Evolutionary conservation across 345 rosid genomes (phyloP), one percentile per base, ranked within the genome.

Genomic region (Pistacia vera): DNA sequence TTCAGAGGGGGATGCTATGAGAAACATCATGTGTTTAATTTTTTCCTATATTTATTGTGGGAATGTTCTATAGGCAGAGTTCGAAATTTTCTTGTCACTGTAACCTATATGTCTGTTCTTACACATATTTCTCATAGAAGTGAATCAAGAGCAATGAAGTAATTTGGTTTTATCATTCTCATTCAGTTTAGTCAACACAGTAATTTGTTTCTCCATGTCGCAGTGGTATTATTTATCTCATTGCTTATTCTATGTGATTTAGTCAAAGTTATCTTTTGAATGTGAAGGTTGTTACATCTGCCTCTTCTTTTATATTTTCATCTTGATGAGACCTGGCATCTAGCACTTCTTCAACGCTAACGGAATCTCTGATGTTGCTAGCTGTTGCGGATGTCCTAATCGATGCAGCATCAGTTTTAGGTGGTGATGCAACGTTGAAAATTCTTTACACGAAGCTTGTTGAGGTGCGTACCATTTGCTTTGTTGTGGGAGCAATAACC

Each of bases 341-440:
- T 57, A 16, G 65, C 68, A 52, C 54, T 64, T 79, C 78, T 75
- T 74, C 54, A 63, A 70, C 17, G 74, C 86, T 90, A 79, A 92
- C 73, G 41, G 75, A 80, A 66, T 84, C 63, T 84, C 70, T 81
- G 76, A 76, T 87, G 79, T 81, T 86, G 68, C 71, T 86, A 96
- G 99, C 98, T 89, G 97, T 94, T 80, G 97, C 97, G 85, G 98
- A 96, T 79, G 97, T 92, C 71, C 83, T 96, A 85, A 88, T 79
- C 33, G 98, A 96, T 78, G 97, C 97, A 54, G 99, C 99, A 12
- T 87, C 89, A 77, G 95, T 94, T 81, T 84, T 96, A 81, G 94
- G 97, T 68, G 98, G 99, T 83, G 99, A 92, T 75, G 83, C 90
- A 22, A 91, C 91, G 11, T 85, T 96, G 75, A 90, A 84, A 86